Conservation (phyloP, 768 basidiomycete genomes). For the Mycena vulgaris region DNA sequence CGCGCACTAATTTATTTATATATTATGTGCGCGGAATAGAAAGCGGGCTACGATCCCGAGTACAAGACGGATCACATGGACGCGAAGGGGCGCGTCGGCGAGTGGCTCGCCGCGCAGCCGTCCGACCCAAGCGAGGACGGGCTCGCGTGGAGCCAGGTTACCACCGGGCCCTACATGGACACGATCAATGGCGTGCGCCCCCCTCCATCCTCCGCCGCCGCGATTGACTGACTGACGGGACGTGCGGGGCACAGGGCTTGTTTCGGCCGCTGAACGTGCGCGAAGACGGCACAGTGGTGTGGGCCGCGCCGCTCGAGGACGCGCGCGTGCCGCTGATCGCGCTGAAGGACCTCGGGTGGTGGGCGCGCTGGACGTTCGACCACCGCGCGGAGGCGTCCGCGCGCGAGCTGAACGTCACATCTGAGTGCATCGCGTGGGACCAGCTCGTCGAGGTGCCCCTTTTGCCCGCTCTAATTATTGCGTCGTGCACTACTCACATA, state of each 20-base stretch:
- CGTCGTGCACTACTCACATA: too few relatives aligned
- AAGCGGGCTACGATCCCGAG: conserved; percentile 40
- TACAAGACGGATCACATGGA: conserved; percentile 26
- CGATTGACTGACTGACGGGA: background rate
- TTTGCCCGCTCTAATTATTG: too few relatives aligned
- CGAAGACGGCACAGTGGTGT: conserved; percentile 57
- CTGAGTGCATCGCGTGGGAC: conserved; percentile 55
- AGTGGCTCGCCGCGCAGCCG: conserved; percentile 15
- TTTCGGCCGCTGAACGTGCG: conserved; percentile 54
- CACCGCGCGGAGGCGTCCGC: conserved; percentile 53
- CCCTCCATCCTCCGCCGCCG: background rate
- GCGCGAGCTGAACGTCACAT: conserved; percentile 53
- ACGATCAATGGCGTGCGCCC: conserved; percentile 6
- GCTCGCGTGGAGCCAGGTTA: conserved; percentile 24
- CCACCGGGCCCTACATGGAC: conserved; percentile 28
- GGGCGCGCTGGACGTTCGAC: conserved; percentile 55
- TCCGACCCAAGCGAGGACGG: background rate
- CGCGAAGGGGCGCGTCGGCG: conserved; percentile 22
- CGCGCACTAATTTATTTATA: background rate
- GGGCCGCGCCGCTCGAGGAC: conserved; percentile 52
- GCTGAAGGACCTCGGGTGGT: conserved; percentile 57
- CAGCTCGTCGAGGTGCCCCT: conserved; percentile 45
- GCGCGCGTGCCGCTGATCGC: conserved; percentile 56
- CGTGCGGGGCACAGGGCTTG: conserved; percentile 44
- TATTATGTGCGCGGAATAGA: conserved; percentile 44